phyloP scores from a whole-genome alignment of 805 yeast genomes.

The Candida arabinofermentans region DNA sequence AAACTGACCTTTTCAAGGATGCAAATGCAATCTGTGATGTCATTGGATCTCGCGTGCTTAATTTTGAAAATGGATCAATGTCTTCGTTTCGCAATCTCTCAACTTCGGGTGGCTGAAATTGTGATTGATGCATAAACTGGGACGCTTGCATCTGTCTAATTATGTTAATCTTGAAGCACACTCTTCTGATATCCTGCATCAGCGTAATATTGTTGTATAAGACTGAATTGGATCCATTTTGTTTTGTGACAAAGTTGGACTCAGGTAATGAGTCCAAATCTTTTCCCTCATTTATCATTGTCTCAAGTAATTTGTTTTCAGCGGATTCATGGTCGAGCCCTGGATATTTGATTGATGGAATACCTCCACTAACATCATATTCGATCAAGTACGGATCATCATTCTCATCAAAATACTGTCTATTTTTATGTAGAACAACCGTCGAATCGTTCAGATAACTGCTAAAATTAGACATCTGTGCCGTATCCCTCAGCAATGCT shows the following conservation, averaged over 20 bases:
- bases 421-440: conserved; percentile 31
- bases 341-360: conserved; percentile 59
- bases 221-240: conserved; percentile 57
- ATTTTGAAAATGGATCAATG: conserved; percentile 76
- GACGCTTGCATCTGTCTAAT: conserved; percentile 90
- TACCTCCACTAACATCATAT: conserved; percentile 77
- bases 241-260: conserved; percentile 38
- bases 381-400: conserved; percentile 71
- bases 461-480: conserved; percentile 60
- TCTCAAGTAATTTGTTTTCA: conserved; percentile 42
- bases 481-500: conserved; percentile 63
- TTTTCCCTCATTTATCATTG: conserved; percentile 28
- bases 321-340: conserved; percentile 45
- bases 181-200: conserved; percentile 83
- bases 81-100: conserved; percentile 58
- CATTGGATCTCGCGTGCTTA: conserved; percentile 62
- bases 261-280: conserved; percentile 33
- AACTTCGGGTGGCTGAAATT: conserved; percentile 64
- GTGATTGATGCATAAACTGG: conserved; percentile 69
- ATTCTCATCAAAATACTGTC: conserved; percentile 42
- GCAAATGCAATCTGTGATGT: conserved; percentile 59
- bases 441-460: conserved; percentile 37
- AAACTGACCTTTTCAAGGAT: conserved; percentile 62
- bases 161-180: conserved; percentile 83
- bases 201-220: conserved; percentile 64